Percentiles rank a stretch among this genome's conserved stretches.
Evolutionary conservation across 2,329 filamentous ascomycete species (phyloP).

Genomic region (Dactylellina cionopaga): DNA sequence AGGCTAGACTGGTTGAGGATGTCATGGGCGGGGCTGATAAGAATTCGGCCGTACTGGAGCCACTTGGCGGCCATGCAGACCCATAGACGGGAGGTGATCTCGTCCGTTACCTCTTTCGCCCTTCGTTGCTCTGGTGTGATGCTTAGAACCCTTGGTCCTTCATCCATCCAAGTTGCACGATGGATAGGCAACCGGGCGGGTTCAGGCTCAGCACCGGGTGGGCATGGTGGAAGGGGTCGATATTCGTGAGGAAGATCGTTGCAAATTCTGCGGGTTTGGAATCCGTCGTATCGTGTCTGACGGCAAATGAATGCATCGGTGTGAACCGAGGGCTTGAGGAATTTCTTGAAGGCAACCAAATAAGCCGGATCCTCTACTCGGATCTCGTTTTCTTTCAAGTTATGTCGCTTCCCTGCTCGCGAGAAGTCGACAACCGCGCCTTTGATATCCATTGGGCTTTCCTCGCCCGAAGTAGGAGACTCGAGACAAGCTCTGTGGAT

Average conservation of each 20-base stretch:
- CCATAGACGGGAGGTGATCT: constrained; percentile 69
- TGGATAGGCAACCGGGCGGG: constrained; percentile 68
- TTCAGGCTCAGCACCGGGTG: constrained; percentile 68
- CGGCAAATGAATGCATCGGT: constrained; percentile 86
- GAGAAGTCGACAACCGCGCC: constrained; percentile 20
- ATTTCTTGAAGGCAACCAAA: constrained; percentile 84
- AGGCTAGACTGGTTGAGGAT: constrained; percentile 58
- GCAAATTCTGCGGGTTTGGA: constrained; percentile 83
- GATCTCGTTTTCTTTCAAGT: constrained; percentile 52
- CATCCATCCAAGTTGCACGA: constrained; percentile 64
- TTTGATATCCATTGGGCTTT: constrained; percentile 37
- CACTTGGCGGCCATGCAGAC: constrained; percentile 71
- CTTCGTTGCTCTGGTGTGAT: constrained; percentile 69
- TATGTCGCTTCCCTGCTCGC: constrained; percentile 37
- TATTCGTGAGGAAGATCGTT: constrained; percentile 87
- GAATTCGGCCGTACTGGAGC: constrained; percentile 70
- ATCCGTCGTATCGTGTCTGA: constrained; percentile 83
- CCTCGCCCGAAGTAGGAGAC: constrained; percentile 46
- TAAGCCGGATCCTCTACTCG: constrained; percentile 76
- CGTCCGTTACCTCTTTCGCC: constrained; percentile 54
- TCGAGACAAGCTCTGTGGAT: constrained; percentile 18
- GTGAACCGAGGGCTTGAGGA: constrained; percentile 72
- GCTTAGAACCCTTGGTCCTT: constrained; percentile 82
- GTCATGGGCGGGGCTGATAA: constrained; percentile 66
- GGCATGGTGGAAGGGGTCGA: constrained; percentile 73